A percentile compares a stretch with the other conserved stretches of the same genome.
phyloP scores from a whole-genome alignment of 345 rosid genomes.

The Eucalyptus tenuipes region DNA sequence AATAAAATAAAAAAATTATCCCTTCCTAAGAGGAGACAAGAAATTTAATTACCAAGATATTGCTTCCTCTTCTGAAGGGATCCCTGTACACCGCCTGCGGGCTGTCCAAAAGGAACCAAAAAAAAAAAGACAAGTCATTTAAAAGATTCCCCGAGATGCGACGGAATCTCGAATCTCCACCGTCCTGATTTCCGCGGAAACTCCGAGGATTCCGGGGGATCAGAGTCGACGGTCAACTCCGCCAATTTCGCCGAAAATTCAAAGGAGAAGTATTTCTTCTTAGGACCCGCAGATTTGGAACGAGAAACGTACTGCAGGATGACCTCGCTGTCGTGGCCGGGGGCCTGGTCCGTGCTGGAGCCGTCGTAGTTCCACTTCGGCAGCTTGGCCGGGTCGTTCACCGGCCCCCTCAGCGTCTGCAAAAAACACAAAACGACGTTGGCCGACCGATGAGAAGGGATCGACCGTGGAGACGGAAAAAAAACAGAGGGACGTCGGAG shows the following conservation, averaged over 20 bases:
- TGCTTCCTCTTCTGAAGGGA: slow-evolving; percentile 67
- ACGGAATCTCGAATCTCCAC: background rate
- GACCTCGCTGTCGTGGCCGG: slow-evolving; percentile 74
- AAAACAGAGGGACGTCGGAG: background rate
- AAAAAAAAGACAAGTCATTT: background rate
- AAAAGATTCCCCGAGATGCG: background rate
- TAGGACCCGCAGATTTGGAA: background rate
- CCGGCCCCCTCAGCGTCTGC: slow-evolving; percentile 52
- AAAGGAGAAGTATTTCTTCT: background rate
- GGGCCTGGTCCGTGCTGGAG: slow-evolving; percentile 69
- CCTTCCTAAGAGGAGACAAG: background rate
- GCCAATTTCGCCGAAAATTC: background rate
- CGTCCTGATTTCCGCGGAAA: background rate
- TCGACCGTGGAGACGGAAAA: background rate
- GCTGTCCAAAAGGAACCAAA: background rate
- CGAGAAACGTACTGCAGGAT: slow-evolving; percentile 40
- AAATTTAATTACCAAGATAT: slow-evolving; percentile 39
- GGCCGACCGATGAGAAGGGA: background rate
- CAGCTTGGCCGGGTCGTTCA: slow-evolving; percentile 40
- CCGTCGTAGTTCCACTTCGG: slow-evolving; percentile 90
- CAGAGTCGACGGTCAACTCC: background rate
- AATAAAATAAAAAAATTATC: background rate
- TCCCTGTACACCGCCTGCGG: slow-evolving; percentile 73
- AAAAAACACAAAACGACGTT: background rate
- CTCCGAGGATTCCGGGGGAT: background rate